Percentiles rank a stretch among this genome's conserved stretches.
These are phyloP conservation scores for Parascedosporium putredinis DNA, from an alignment of 2,329 filamentous ascomycete genomes.

Conservation along the genomic window DNA sequence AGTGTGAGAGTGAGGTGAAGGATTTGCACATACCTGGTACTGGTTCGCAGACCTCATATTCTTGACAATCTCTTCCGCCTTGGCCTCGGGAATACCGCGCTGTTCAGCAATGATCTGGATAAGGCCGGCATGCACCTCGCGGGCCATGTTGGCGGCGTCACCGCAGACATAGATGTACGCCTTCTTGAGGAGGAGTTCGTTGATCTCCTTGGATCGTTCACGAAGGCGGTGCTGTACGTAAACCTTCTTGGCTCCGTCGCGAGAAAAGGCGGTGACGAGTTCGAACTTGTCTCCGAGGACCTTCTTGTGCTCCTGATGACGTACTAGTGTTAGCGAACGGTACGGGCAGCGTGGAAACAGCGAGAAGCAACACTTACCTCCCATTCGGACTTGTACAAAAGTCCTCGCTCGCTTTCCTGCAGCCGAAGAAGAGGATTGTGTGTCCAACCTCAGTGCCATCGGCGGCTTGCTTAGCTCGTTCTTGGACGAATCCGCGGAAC, in stretches of 20 bases:
- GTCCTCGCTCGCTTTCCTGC: conserved; percentile 77
- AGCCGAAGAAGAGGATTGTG: conserved; percentile 90
- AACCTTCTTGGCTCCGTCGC: conserved; percentile 76
- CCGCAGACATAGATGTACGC: conserved; percentile 98
- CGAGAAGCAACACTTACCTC: conserved; percentile 50
- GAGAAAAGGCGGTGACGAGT: conserved; percentile 90
- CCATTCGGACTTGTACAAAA: conserved; percentile 92
- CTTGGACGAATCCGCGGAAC: conserved; percentile 91
- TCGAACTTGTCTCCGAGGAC: conserved; percentile 81
- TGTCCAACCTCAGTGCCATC: conserved; percentile 75
- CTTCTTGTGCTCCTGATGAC: conserved; percentile 63
- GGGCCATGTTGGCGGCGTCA: conserved; percentile 94
- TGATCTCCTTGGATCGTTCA: conserved; percentile 73
- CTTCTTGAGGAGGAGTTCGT: conserved; percentile 73
- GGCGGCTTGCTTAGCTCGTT: conserved; percentile 74
- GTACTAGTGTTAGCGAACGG: not conserved
- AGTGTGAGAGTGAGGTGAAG: conserved; percentile 5
- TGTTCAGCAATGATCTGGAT: conserved; percentile 78
- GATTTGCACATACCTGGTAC: conserved; percentile 65
- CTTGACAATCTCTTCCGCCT: conserved; percentile 95
- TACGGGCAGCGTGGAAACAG: not conserved
- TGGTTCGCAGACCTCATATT: conserved; percentile 89
- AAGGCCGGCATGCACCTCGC: conserved; percentile 82
- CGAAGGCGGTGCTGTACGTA: conserved; percentile 92
- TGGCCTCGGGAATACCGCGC: conserved; percentile 69